Base-by-base conservation (phyloP, 257 asterid species). In the Solanum pimpinellifolium region DNA sequence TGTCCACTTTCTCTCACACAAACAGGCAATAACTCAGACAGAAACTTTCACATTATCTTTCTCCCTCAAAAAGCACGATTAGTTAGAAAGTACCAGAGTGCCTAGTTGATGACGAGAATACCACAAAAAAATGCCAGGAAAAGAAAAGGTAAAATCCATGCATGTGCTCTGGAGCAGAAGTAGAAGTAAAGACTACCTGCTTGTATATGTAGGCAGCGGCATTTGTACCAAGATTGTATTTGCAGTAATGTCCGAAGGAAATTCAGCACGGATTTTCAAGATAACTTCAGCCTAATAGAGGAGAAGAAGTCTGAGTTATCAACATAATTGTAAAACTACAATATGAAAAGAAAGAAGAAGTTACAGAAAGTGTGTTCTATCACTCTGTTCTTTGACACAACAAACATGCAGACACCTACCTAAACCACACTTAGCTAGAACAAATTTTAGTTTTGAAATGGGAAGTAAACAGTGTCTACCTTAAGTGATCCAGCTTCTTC, bases 221-320 rank as follows among this genome's bases (percentile, higher is more conserved):
- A 97, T 97, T 91, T 97, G 98, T 44, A 97, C 93, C 84, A 89
- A 89, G 87, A 97, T 89, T 73, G 99, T 96, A 92, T 97, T 97
- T 25, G 99, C 99, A 85, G 98, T 91, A 88, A 92, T 88, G 90
- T 86, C 95, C 77, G 99, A 93, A 87, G 94, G 97, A 91, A 96
- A 97, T 92, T 97, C 99, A 20, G 99, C 98, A 52, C 98, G 98
- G 87, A 97, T 92, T 92, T 97, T 97, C 90, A 97, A 91, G 90
- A 96, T 94, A 84, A 97, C 99, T 90, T 97, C 99, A 56, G 99
- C 99, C 99, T 97, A 90, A 42, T 89, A 84, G 49, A 87, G 87
- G 39, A 91, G 88, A 84, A 87, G 88, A 88, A 84, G 86, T 27
- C 69, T 59, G 41, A 15, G 73, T 84, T 60, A 89, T 75, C 52